Evolutionary conservation across 2,329 filamentous ascomycete species (phyloP), one percentile per base, ranked within the genome.

Genomic region (Alternaria sp.): DNA sequence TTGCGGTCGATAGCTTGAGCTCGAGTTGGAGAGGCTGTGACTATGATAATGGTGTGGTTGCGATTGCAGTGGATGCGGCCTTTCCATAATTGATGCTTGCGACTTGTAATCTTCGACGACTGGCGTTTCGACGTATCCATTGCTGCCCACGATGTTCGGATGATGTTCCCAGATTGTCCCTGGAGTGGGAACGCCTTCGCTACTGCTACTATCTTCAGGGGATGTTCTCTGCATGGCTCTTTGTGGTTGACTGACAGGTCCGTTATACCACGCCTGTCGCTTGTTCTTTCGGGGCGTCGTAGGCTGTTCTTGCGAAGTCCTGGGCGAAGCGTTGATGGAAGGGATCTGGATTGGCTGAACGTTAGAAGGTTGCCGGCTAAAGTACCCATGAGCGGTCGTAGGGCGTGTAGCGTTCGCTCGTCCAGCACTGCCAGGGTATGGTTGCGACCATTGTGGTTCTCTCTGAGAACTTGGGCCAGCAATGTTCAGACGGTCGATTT

Each of bases 231-330:
- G 83, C 43, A 75, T 64, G n/a, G 63, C 68, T 56, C 71, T 66
- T 28, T 69, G 68, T 9, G 72, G 62, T 56, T 78, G 69, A 36
- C 69, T 64, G 17, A 82, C 65, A 25, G 85, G 85, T 11, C 85
- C 86, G 61, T 92, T 88, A 71, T 93, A 93, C 90, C 91, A 93
- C 1, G 86, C 91, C 62, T 90, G 89, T 3, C 91, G 86, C 74
- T 91, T 92, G 28, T 82, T 82, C 66, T 88, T 88, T 9, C 88
- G 85, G 4, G 87, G 83, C 0, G 86, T 88, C 10, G 85, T 81
- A 32, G 79, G 77, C 36, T 64, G 75, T 61, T 79, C 77, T 68
- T 77, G 80, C 66, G 69, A 81, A 62, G 76, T 78, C 72, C 74
- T 67, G 73, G 68, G 67, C 71, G 74, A 65, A 72, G 74, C 64